These are phyloP conservation scores for Penicillium turbatum DNA, from an alignment of 495 filamentous ascomycete species.

Conservation along the genomic window DNA sequence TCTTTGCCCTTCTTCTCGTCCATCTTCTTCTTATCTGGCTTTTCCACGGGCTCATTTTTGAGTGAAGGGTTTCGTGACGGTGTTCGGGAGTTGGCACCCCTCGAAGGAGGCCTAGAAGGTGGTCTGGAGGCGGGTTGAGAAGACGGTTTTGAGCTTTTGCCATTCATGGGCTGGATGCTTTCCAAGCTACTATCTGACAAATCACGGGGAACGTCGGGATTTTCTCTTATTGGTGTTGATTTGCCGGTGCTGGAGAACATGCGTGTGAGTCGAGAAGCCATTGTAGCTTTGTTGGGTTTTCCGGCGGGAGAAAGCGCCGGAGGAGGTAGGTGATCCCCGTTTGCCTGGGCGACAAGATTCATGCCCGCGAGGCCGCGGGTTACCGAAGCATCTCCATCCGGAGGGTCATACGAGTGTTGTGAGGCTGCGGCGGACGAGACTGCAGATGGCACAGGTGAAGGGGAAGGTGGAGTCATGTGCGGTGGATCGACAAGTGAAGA, in stretches of 20 bases:
- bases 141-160: conserved; percentile 30
- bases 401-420: conserved; percentile 36
- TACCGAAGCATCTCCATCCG: conserved; percentile 45
- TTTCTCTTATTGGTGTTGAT: conserved; percentile 27
- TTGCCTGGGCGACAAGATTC: conserved; percentile 35
- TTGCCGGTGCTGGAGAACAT: conserved; percentile 53
- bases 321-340: conserved; percentile 33
- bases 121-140: conserved; percentile 35
- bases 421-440: conserved; percentile 43
- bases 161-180: conserved; percentile 27
- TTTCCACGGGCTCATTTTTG: conserved; percentile 32
- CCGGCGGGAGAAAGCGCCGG: conserved; percentile 29
- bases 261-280: conserved; percentile 55
- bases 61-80: conserved; percentile 44
- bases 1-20: conserved; percentile 44
- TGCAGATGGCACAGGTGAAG: conserved; percentile 44
- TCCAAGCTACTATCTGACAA: conserved; percentile 43
- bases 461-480: conserved; percentile 47
- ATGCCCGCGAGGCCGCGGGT: conserved; percentile 47
- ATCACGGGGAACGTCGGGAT: conserved; percentile 30
- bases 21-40: conserved; percentile 32
- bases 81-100: conserved; percentile 24
- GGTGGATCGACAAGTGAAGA: conserved; percentile 21
- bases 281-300: conserved; percentile 46
- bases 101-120: conserved; percentile 37